phyloP scores from a whole-genome alignment of 83 land plant genomes.

The Picea abies region DNA sequence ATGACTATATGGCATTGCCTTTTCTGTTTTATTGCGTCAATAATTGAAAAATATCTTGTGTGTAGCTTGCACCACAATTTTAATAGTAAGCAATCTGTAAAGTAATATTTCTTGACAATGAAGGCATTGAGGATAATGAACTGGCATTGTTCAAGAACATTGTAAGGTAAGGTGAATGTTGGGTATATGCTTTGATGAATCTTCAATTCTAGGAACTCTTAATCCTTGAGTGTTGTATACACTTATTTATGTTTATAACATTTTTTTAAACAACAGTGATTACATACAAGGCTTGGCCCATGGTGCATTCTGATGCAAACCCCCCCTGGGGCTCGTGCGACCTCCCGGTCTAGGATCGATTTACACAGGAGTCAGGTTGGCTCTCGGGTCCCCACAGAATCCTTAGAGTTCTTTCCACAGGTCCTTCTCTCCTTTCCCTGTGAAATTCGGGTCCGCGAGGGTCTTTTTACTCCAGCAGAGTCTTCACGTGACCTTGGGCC shows the following conservation, averaged over 20 bases:
- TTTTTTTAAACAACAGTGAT: not conserved
- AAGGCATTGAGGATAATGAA: not conserved
- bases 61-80: not conserved
- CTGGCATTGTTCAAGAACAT: not conserved
- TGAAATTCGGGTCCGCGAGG: too few relatives aligned
- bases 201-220: not conserved
- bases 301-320: not conserved
- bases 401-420: too few relatives aligned
- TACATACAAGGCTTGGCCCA: not conserved
- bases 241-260: not conserved
- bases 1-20: too few relatives aligned
- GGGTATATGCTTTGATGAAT: not conserved
- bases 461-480: too few relatives aligned
- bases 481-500: too few relatives aligned
- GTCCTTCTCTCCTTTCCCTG: too few relatives aligned
- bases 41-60: too few relatives aligned
- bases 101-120: not conserved
- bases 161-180: not conserved
- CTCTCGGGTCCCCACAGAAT: too few relatives aligned
- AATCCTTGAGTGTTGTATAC: not conserved
- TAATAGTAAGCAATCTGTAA: not conserved
- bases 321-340: too few relatives aligned
- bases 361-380: too few relatives aligned
- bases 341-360: too few relatives aligned
- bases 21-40: too few relatives aligned